Base-by-base conservation (phyloP, 768 basidiomycete genomes). In the Termitomyces bulborhizus region DNA sequence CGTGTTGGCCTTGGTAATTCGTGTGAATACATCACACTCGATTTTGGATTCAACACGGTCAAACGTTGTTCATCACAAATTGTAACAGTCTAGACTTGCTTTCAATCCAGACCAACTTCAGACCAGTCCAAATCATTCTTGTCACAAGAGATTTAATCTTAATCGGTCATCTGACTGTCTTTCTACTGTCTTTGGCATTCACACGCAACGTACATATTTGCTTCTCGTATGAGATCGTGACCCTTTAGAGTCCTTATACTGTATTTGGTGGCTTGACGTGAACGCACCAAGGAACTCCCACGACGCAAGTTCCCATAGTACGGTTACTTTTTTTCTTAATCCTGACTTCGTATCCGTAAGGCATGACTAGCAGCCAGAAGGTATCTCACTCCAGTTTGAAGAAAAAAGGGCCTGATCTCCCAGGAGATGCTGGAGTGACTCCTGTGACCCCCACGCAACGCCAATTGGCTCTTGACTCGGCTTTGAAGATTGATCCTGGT, bases 401-500 rank as follows among this genome's bases (percentile, higher is more conserved):
- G 46, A 66, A 69, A 58, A 60, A 58, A 40, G 52, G 49, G 36
- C 55, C 54, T 16, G 58, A 63, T 40, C 56, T 62, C 9, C 53
- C 58, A 18, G 56, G 57, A 24, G 51, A 55, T 27, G 48, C 41
- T 42, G 46, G n/a, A 16, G 53, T 50, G 16, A 49, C 55, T 15
- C 62, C 60, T 9, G 65, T 60, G 64, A 72, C 73, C 9, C 75
- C 75, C 0, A 59, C 67, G 57, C 77, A 78, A 59, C 70, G 70
- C 57, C 73, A 75, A 57, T 59, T 61, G 8, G 75, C 71, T 21
- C 65, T 79, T 36, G 64, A 69, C 27, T 72, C 67, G 27, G 77
- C 76, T 18, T 58, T 75, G 37, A 66, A 68, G 51, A 59, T 75
- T 9, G 77, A 79, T 62, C 74, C 76, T 39, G 77, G 77, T 15